phyloP scores from a whole-genome alignment of 768 basidiomycete genomes.

The Podaxis mareebaensis region DNA sequence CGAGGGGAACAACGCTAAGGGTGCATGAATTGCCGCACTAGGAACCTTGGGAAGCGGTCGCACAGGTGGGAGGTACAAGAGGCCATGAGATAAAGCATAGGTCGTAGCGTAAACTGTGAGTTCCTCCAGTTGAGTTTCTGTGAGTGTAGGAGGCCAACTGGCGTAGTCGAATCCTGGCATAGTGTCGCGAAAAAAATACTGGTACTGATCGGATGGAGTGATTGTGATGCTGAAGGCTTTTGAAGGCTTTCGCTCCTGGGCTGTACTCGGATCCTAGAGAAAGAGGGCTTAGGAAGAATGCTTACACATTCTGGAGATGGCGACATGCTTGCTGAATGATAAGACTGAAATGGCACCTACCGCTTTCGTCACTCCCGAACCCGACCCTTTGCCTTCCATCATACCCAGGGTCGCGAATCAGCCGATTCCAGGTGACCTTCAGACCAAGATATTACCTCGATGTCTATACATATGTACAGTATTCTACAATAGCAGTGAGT shows the following conservation, averaged over 20 bases:
- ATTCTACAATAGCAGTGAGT: not conserved
- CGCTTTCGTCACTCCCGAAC: slow-evolving; percentile 8
- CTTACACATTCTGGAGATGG: slow-evolving; percentile 15
- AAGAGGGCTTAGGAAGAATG: not conserved
- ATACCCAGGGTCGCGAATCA: not conserved
- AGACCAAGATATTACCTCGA: not conserved
- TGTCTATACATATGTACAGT: not conserved
- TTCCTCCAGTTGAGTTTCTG: slow-evolving; percentile 54
- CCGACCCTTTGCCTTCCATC: not conserved
- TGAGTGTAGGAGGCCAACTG: slow-evolving; percentile 75
- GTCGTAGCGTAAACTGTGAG: slow-evolving; percentile 72
- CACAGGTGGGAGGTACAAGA: slow-evolving; percentile 74
- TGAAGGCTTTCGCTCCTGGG: not conserved
- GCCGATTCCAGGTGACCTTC: not conserved
- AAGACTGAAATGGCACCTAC: not conserved
- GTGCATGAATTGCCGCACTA: slow-evolving; percentile 85
- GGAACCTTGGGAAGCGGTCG: slow-evolving; percentile 50
- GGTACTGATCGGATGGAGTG: too few species aligned
- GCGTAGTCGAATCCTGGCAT: slow-evolving; percentile 42
- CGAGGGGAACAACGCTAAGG: slow-evolving; percentile 84
- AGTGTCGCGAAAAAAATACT: not conserved
- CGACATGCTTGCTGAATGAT: slow-evolving; percentile 17
- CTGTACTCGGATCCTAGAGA: not conserved
- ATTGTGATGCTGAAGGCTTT: not conserved
- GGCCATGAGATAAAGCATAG: slow-evolving; percentile 82